Evolutionary conservation across 441 rosid genomes (phyloP), one percentile per base, ranked within the genome.

Genomic region (Pelargonium cotyledonis): DNA sequence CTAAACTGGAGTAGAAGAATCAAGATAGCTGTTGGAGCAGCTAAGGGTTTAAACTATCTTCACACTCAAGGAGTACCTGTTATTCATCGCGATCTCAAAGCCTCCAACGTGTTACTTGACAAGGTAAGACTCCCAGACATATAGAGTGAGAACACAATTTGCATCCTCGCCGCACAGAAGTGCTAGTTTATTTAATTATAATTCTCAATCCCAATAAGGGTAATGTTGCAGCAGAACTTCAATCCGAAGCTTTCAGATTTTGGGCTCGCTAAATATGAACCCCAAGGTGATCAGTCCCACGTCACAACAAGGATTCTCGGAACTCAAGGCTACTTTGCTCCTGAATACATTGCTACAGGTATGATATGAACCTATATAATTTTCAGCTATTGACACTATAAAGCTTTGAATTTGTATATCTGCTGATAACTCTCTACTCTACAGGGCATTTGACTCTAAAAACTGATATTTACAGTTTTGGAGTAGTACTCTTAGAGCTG

Each of bases 181-280:
- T 65, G 62, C 16, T 67, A 21, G 26, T 16, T 35, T 49, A 6
- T 14, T 14, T 49, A 49, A 11, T 58, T 61, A 10, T 43, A 66
- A 63, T 14, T n/a, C 61, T 66, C 26, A 66, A 55, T 67, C 16
- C 41, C 70, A 38, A 70, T 43, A 38, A 19, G 69, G 63, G 40
- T 29, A n/a, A 23, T 40, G 41, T 71, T 80, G 57, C 57, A 77
- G 82, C 57, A 77, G 82, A 76, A 78, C 40, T 80, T 76, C 57
- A 75, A 68, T 38, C 76, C 77, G 47, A 75, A 78, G 68, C 69
- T 78, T 12, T 75, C 84, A 19, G 81, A 80, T 51, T 80, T 77
- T n/a, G 84, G 84, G 11, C 57, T 77, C 66, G 81, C 86, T 7
- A 75, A 66, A 73, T 71, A 61, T 29, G 84, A 82, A 55, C 81